These are phyloP conservation scores for Diplodia scrobiculata DNA, from an alignment of 2,329 filamentous ascomycete genomes.

Conservation along the genomic window DNA sequence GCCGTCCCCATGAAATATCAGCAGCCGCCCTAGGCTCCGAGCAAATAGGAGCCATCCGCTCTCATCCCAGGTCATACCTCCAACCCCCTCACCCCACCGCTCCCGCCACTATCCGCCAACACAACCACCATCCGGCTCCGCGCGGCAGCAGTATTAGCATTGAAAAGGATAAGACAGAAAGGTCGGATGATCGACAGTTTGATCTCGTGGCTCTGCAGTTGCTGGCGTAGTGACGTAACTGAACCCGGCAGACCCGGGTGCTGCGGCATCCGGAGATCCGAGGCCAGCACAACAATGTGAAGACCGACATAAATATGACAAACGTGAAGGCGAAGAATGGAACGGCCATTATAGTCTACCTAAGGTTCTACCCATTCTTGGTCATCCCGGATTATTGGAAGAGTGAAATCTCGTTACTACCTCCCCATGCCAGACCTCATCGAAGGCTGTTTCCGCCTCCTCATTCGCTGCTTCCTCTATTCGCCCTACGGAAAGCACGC, in stretches of 20 bases:
- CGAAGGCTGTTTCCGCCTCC: not conserved
- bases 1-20: not conserved
- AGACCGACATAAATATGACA: not conserved
- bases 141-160: not conserved
- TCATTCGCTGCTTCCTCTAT: conserved; percentile 10
- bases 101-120: not conserved
- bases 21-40: not conserved
- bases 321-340: not conserved
- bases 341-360: not conserved
- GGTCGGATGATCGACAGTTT: conserved; percentile 1
- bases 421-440: not conserved
- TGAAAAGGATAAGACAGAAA: not conserved
- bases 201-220: not conserved
- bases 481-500: conserved; percentile 3
- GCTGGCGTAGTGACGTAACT: conserved; percentile 1
- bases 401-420: not conserved
- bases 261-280: conserved; percentile 4
- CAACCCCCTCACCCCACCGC: not conserved
- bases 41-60: conserved; percentile 7
- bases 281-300: not conserved
- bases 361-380: not conserved
- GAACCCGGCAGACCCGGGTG: not conserved
- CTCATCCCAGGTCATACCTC: not conserved
- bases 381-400: too few species aligned
- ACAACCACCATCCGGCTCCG: not conserved